Evolutionary conservation across 2,329 filamentous ascomycete genomes (phyloP), one percentile per base, ranked within the genome.

Genomic region (Penicillium sp.): DNA sequence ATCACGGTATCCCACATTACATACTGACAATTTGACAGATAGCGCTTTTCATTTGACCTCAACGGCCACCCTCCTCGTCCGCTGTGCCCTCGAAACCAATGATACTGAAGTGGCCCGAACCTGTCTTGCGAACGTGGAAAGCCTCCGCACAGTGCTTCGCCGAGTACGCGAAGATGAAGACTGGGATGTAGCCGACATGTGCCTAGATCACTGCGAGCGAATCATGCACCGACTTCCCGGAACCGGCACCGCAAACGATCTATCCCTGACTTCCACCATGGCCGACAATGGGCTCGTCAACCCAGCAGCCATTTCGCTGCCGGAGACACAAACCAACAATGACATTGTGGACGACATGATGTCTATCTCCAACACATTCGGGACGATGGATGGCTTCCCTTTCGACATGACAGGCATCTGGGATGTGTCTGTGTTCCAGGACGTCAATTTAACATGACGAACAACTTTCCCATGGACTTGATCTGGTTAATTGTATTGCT

Each of bases 161-260:
- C 60, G 64, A 31, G 69, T 71, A 14, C 61, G 66, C 10, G 67
- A 69, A 18, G 68, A 73, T 34, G 69, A 73, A 48, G 68, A 72
- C 33, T 77, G 74, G 73, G 74, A 77, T 44, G 65, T 76, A 6
- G 73, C 73, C 6, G 69, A 72, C 32, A 75, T 74, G 55, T 75
- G 71, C 30, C 56, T 76, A 3, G 71, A 76, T 27, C 65, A 69
- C 50, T 69, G 67, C 51, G 68, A 70, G 40, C 59, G 60, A 17
- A 66, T 70, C 35, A 56, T 70, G 46, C 65, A 60, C 54, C 56
- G 64, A 28, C 63, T 66, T 17, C 62, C 63, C 4, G 59, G 55
- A 3, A 56, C 48, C 9, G 36, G 39, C 33, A 42, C 39, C 13
- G 41, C 38, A 29, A 49, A 47, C 47, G 38, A 50, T 27, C 42